These are phyloP conservation scores for Stentor roeselii DNA, from an alignment of 73 alveolate species.

Conservation along the genomic window DNA sequence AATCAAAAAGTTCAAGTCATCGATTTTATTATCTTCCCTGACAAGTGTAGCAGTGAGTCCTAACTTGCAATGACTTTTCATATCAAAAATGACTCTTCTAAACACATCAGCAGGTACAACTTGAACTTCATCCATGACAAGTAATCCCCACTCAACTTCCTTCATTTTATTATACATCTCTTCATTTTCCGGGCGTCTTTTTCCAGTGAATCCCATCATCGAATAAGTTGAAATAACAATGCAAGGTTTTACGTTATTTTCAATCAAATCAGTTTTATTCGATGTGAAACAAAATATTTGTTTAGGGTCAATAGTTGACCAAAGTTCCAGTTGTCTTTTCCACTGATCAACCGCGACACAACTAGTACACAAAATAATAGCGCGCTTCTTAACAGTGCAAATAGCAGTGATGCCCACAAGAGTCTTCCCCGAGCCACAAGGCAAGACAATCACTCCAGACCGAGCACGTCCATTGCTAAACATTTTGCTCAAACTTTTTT, in stretches of 20 bases:
- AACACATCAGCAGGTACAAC: constrained; percentile 95
- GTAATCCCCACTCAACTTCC: constrained; percentile 86
- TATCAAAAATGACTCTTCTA: constrained; percentile 50
- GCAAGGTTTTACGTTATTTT: constrained; percentile 69
- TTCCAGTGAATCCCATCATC: constrained; percentile 81
- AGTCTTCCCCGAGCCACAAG: constrained; percentile 98
- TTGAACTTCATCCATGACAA: constrained; percentile 96
- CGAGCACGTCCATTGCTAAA: constrained; percentile 90
- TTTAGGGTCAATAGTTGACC: constrained; percentile 48
- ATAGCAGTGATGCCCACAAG: constrained; percentile 87
- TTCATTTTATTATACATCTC: constrained; percentile 43
- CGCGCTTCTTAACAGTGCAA: constrained; percentile 81
- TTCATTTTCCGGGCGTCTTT: constrained; percentile 71
- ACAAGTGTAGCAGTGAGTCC: constrained; percentile 98
- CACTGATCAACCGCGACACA: constrained; percentile 87
- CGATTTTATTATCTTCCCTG: constrained; percentile 77
- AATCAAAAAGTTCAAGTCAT: constrained; percentile 71
- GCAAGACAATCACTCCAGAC: constrained; percentile 96
- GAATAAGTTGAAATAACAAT: constrained; percentile 85
- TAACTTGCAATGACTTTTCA: constrained; percentile 90
- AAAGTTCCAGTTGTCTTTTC: constrained; percentile 57
- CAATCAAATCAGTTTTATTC: constrained; percentile 51
- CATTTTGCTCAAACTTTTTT: constrained; percentile 85
- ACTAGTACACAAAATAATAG: constrained; percentile 77
- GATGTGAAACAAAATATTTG: constrained; percentile 74